These are phyloP conservation scores for Mortierella sp. DNA, from an alignment of 371 early-diverging fungal species.

Conservation along the genomic window DNA sequence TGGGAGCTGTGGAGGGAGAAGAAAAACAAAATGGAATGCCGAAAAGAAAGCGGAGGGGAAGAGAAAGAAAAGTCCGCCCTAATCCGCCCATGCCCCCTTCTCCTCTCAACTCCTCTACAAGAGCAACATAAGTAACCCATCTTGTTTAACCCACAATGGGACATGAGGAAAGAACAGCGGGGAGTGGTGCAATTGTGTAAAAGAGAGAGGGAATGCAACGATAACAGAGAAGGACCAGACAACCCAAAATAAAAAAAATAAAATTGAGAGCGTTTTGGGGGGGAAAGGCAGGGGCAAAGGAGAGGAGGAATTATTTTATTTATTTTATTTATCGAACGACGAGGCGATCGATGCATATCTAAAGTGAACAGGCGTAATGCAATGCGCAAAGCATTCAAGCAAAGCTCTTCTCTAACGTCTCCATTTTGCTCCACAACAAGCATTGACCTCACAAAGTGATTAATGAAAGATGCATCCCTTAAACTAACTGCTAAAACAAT, in stretches of 20 bases:
- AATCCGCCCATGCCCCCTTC: neutral
- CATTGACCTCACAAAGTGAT: neutral
- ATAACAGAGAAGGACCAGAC: neutral
- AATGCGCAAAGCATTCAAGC: neutral
- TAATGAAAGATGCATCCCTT: neutral
- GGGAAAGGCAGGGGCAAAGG: neutral
- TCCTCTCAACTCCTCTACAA: no score
- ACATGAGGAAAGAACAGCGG: neutral
- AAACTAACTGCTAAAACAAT: no score
- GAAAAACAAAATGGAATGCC: neutral
- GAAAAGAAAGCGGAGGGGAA: neutral
- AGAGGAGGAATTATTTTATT: neutral
- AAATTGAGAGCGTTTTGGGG: neutral
- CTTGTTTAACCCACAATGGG: neutral
- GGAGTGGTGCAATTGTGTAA: neutral
- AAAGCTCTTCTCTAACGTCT: neutral
- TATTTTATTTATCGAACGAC: neutral
- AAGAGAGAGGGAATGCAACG: neutral
- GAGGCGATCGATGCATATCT: neutral
- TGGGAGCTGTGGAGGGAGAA: conserved; percentile 9
- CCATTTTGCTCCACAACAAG: neutral
- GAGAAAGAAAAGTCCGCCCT: conserved; percentile 1
- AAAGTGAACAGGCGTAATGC: conserved; percentile 7
- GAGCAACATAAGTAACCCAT: neutral
- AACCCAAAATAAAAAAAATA: conserved; percentile 7